These are phyloP conservation scores for Umbilicaria muhlenbergii DNA, from an alignment of 495 filamentous ascomycete genomes.

Conservation along the genomic window DNA sequence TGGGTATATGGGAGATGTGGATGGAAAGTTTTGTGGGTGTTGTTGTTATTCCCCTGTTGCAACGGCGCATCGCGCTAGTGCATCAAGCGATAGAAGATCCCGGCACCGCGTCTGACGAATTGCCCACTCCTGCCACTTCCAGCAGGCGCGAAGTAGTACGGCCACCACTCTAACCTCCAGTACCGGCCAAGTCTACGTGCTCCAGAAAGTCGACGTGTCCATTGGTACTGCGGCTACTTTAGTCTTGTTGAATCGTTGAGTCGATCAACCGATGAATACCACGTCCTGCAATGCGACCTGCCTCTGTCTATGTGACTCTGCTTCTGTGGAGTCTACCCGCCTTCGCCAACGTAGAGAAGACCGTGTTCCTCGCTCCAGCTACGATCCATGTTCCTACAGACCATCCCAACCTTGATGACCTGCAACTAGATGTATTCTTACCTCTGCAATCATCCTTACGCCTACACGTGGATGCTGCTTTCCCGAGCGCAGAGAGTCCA, in stretches of 20 bases:
- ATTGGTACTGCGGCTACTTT: too few relatives aligned
- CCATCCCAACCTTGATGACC: conserved; percentile 43
- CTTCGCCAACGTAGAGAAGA: conserved; percentile 73
- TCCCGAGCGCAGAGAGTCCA: conserved; percentile 38
- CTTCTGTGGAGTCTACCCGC: conserved; percentile 18
- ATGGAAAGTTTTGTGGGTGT: conserved; percentile 5
- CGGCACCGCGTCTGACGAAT: too few relatives aligned
- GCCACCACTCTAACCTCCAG: too few relatives aligned
- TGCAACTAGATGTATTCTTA: conserved; percentile 48
- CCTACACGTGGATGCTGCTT: conserved; percentile 46
- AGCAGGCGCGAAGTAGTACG: too few relatives aligned
- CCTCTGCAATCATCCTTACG: conserved; percentile 39
- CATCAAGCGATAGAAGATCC: too few relatives aligned
- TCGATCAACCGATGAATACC: too few relatives aligned
- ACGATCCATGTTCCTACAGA: conserved; percentile 32
- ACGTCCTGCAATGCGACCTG: not conserved
- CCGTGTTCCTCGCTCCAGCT: conserved; percentile 66
- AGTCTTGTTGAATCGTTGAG: too few relatives aligned
- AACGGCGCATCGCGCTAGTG: too few relatives aligned
- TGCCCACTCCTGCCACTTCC: too few relatives aligned
- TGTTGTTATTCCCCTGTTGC: conserved; percentile 4
- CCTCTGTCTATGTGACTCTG: conserved; percentile 6
- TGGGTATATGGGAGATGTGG: conserved; percentile 3
- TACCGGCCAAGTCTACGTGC: too few relatives aligned
- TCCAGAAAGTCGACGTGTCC: too few relatives aligned